Base-by-base conservation (phyloP, 2,329 filamentous ascomycete species). In the Neurospora crassa region DNA sequence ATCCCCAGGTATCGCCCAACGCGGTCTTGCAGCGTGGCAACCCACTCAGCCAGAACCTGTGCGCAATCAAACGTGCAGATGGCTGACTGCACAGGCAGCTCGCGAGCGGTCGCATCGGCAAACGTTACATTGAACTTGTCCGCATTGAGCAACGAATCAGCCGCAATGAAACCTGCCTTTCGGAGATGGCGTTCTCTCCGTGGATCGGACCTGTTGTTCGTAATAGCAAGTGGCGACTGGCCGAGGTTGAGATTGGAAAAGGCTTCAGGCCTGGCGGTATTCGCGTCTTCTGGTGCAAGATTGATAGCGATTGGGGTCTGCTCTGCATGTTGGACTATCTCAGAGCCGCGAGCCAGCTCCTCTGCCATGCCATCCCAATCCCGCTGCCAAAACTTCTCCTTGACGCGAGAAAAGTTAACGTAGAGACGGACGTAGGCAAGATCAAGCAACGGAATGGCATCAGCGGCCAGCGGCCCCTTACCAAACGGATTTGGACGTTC, bases 51-150 rank as follows among this genome's bases (percentile, higher is more conserved):
- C 41, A 99, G 87, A 1, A 98, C 93, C 78, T 97, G 94, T 2
- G 93, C 92, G 78, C 95, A 98, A 78, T 98, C 95, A 77, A 97
- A 96, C 5, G 92, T 90, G 80, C 95, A 97, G 85, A 98, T 90
- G 1, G 94, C 93, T 16, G 92, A 94, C 79, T 97, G 95, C 47
- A 97, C 88, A 0, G 96, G 94, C 14, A 98, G 85, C 78, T 97
- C 94, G 67, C 93, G 87, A 70, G 92, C 94, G 1, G 90, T 91
- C 73, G 92, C 90, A 74, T 97, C 94, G 8, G 92, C 91, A 81
- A 95, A 96, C 0, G 92, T 93, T 40, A 95, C 89, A 0, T 93
- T 93, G 14, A 96, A 86, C 78, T 92, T 94, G 79, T 96, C 92
- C 1, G 93, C 91, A 89, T 96, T 96, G 40, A 90, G 89, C 10